Evolutionary conservation across 495 filamentous ascomycete genomes (phyloP), one percentile per base, ranked within the genome.

Genomic region (Aspergillus funiculosus): DNA sequence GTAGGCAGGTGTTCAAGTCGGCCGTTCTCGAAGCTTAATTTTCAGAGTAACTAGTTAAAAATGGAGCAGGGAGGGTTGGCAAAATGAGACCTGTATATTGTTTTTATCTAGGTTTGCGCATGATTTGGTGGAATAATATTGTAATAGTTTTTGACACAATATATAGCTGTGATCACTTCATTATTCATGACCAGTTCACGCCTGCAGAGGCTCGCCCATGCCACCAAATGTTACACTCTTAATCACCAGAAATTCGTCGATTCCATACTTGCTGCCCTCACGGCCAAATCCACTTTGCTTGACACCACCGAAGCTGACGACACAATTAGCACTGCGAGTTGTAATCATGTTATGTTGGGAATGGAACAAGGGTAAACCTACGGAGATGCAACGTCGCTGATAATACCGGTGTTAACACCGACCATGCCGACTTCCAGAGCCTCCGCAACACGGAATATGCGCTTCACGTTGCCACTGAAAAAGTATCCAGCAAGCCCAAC

Each of bases 261-360:
- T 84, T 11, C 92, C 92, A 59, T 94, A 88, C 64, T 83, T 83
- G 63, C 85, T 90, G 25, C 92, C 92, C 67, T 98, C 91, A 25
- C 90, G 66, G 14, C 92, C 91, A 53, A 96, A 96, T 3, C 91
- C 91, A 59, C 83, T 89, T 65, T 87, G 75, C 66, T 98, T 98
- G 13, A 98, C 87, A 46, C 91, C 92, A 14, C 91, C 92, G 60
- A 96, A 98, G 22, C 79, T 63, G 57, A 13, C 21, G 8, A 31
- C 4, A 25, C 2, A 19, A 11, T 57, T 72, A 56, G 21, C 19
- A 32, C 19, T 44, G 35, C 11, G 8, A n/a, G 5, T 26, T 5
- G 6, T 14, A 5, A 1, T 17, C 5, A n/a, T 5, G 19, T 19
- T 15, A 13, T n/a, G n/a, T n/a, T n/a, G 17, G 6, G 18, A 14